Percentiles rank a stretch among this genome's conserved stretches.
phyloP scores from a whole-genome alignment of 805 yeast species.

The Zygoascus bituminiphila region DNA sequence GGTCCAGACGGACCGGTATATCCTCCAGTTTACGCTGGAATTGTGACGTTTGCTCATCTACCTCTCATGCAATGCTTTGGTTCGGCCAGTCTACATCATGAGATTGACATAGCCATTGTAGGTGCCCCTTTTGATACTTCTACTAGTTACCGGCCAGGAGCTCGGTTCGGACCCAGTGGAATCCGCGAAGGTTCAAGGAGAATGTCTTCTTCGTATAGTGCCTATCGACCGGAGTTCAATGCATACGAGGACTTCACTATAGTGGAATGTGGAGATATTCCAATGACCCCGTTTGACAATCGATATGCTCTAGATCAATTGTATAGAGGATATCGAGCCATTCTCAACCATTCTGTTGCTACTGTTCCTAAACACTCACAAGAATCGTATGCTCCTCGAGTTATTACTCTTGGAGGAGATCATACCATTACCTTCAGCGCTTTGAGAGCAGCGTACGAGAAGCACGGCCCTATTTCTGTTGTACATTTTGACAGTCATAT shows the following conservation, averaged over 20 bases:
- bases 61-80: conserved; percentile 48
- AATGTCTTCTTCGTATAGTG: conserved; percentile 9
- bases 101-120: conserved; percentile 60
- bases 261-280: conserved; percentile 61
- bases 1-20: not conserved
- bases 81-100: conserved; percentile 25
- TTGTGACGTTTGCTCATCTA: conserved; percentile 55
- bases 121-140: conserved; percentile 85
- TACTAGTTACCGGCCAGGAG: conserved; percentile 67
- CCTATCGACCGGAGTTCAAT: conserved; percentile 52
- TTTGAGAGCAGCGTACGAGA: conserved; percentile 47
- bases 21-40: conserved; percentile 23
- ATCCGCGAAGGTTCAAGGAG: conserved; percentile 37
- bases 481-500: conserved; percentile 63
- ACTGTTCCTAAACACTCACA: conserved; percentile 11
- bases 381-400: conserved; percentile 37
- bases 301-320: conserved; percentile 50
- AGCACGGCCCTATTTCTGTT: conserved; percentile 61
- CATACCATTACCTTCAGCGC: conserved; percentile 69
- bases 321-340: conserved; percentile 41
- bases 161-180: conserved; percentile 63
- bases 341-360: conserved; percentile 22
- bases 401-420: conserved; percentile 69
- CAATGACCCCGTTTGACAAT: conserved; percentile 58
- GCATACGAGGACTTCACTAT: conserved; percentile 49